A percentile compares a stretch with the other conserved stretches of the same genome.
These are phyloP conservation scores for Fusarium piperis DNA, from an alignment of 2,329 filamentous ascomycete species.

Conservation along the genomic window DNA sequence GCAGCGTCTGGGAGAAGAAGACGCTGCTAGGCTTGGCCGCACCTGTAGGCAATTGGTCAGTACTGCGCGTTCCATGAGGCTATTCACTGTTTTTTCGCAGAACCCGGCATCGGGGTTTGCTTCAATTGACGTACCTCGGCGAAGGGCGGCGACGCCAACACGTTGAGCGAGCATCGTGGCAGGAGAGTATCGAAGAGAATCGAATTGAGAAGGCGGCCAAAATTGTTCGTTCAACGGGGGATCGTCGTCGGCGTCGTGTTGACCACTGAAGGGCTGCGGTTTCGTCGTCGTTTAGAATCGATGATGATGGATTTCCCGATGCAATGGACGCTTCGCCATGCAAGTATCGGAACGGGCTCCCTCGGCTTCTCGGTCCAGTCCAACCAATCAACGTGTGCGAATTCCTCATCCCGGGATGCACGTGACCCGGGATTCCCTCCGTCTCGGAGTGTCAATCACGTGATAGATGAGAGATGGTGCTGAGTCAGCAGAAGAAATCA, in stretches of 20 bases:
- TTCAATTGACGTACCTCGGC: constrained; percentile 59
- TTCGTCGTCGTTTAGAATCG: constrained; percentile 11
- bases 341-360: constrained; percentile 38
- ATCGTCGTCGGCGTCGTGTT: constrained; percentile 31
- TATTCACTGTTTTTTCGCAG: constrained; percentile 23
- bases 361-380: constrained; percentile 57
- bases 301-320: constrained; percentile 36
- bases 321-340: constrained; percentile 5
- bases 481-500: constrained; percentile 25
- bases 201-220: constrained; percentile 14
- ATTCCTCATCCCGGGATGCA: constrained; percentile 51
- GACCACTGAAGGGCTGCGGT: neutral
- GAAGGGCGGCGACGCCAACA: constrained; percentile 67
- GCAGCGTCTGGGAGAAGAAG: constrained; percentile 59
- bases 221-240: constrained; percentile 32
- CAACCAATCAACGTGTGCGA: constrained; percentile 51
- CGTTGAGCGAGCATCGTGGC: constrained; percentile 65
- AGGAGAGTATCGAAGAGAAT: constrained; percentile 6
- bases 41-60: constrained; percentile 38
- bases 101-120: neutral
- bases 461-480: constrained; percentile 10
- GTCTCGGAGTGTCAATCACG: neutral
- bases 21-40: constrained; percentile 56
- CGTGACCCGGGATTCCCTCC: constrained; percentile 36
- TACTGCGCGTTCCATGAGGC: constrained; percentile 23